These are phyloP conservation scores for Discostella pseudostelligera DNA, from an alignment of 108 stramenopile genomes.

Conservation along the genomic window DNA sequence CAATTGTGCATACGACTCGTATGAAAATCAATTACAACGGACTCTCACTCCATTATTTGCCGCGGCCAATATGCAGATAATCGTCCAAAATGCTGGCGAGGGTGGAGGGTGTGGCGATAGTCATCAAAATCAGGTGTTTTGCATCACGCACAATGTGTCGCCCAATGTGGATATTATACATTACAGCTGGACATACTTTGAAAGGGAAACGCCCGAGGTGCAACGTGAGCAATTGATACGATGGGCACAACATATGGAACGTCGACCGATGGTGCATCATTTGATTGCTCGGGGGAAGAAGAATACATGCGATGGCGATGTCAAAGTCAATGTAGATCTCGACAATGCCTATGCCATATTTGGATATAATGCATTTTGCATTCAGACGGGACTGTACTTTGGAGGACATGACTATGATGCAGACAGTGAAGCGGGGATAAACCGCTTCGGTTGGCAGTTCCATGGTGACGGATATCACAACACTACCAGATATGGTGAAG, in stretches of 20 bases:
- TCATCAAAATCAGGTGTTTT: constrained; percentile 54
- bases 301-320: constrained; percentile 40
- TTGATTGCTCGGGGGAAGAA: constrained; percentile 40
- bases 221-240: constrained; percentile 44
- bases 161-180: constrained; percentile 42
- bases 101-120: constrained; percentile 55
- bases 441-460: constrained; percentile 46
- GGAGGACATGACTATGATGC: constrained; percentile 49
- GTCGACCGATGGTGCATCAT: constrained; percentile 50
- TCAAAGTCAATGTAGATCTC: constrained; percentile 21
- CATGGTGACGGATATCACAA: constrained; percentile 57
- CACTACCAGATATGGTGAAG: constrained; percentile 54
- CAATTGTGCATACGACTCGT: constrained; percentile 53
- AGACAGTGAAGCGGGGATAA: constrained; percentile 28
- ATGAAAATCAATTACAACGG: constrained; percentile 49
- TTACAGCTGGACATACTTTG: constrained; percentile 59
- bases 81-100: constrained; percentile 54
- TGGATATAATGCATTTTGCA: constrained; percentile 55
- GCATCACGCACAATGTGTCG: constrained; percentile 47
- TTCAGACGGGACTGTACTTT: constrained; percentile 48
- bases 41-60: constrained; percentile 32
- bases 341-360: constrained; percentile 41
- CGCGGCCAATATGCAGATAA: constrained; percentile 39
- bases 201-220: constrained; percentile 31
- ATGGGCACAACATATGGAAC: constrained; percentile 41